phyloP scores from a whole-genome alignment of 2,329 filamentous ascomycete genomes.

The Pleomassaria siparia region DNA sequence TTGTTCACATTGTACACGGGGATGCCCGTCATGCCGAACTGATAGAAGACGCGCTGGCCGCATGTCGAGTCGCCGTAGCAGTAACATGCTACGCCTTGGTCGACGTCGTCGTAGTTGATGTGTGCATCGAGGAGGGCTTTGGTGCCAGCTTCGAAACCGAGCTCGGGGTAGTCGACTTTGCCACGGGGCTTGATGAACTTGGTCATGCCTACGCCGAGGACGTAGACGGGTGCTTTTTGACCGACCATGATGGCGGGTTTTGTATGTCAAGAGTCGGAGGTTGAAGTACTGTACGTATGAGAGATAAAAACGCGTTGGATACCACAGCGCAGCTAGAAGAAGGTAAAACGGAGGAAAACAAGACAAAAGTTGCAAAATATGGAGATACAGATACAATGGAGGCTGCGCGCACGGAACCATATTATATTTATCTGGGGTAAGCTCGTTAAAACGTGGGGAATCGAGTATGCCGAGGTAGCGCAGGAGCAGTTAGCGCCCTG shows the following conservation, averaged over 20 bases:
- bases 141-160: constrained; percentile 88
- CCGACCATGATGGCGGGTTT: constrained; percentile 50
- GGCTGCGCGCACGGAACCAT: no score
- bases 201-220: constrained; percentile 97
- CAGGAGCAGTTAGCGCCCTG: neutral
- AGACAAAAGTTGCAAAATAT: no score
- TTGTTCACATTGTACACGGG: constrained; percentile 99
- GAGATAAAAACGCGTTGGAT: neutral
- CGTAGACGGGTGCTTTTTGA: constrained; percentile 67
- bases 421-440: no score
- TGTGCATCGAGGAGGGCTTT: constrained; percentile 83
- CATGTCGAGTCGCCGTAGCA: constrained; percentile 95
- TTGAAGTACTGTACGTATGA: no score
- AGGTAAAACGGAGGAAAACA: neutral
- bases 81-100: constrained; percentile 95
- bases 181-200: constrained; percentile 97
- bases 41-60: constrained; percentile 96
- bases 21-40: constrained; percentile 96
- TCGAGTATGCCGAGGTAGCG: constrained; percentile 25
- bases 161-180: constrained; percentile 91
- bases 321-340: neutral
- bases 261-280: neutral
- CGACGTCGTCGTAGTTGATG: constrained; percentile 95
- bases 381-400: no score
- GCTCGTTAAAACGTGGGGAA: constrained; percentile 17